These are phyloP conservation scores for Suhomyces sp. DNA, from an alignment of 805 yeast genomes.

Conservation along the genomic window DNA sequence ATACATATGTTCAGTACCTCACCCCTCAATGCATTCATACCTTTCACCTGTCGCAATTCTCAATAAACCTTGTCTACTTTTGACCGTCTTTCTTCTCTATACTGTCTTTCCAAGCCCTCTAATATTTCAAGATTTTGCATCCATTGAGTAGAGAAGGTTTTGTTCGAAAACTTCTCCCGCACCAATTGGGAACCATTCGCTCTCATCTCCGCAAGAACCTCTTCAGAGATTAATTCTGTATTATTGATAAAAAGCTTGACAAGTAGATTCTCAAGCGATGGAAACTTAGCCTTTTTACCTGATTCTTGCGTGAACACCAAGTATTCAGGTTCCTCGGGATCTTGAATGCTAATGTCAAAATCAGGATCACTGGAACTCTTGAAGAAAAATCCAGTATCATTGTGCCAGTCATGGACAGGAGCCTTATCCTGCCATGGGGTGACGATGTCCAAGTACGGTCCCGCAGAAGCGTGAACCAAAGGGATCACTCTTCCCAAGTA, in stretches of 20 bases:
- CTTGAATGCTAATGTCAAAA: slow-evolving; percentile 23
- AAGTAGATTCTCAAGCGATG: slow-evolving; percentile 52
- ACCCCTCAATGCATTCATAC: no score
- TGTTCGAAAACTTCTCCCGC: slow-evolving; percentile 58
- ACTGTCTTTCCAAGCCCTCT: slow-evolving; percentile 22
- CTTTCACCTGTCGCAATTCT: background rate
- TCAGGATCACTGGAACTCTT: slow-evolving; percentile 73
- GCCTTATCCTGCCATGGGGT: slow-evolving; percentile 11
- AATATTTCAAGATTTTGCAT: slow-evolving; percentile 18
- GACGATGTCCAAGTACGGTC: slow-evolving; percentile 90
- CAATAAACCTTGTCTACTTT: slow-evolving; percentile 30
- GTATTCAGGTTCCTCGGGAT: slow-evolving; percentile 7
- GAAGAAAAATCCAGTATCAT: slow-evolving; percentile 79
- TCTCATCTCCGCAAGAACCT: slow-evolving; percentile 42
- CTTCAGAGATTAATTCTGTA: slow-evolving; percentile 22
- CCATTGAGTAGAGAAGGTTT: slow-evolving; percentile 58
- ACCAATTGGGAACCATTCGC: slow-evolving; percentile 46
- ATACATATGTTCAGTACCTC: no score
- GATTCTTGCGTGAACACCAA: background rate
- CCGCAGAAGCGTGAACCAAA: slow-evolving; percentile 91
- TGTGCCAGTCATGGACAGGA: slow-evolving; percentile 25
- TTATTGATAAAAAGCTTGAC: slow-evolving; percentile 38
- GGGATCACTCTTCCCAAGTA: slow-evolving; percentile 82
- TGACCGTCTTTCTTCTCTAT: slow-evolving; percentile 26
- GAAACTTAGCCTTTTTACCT: slow-evolving; percentile 14